Base-by-base conservation (phyloP, 257 asterid genomes). In the Capsicum rhomboideum region DNA sequence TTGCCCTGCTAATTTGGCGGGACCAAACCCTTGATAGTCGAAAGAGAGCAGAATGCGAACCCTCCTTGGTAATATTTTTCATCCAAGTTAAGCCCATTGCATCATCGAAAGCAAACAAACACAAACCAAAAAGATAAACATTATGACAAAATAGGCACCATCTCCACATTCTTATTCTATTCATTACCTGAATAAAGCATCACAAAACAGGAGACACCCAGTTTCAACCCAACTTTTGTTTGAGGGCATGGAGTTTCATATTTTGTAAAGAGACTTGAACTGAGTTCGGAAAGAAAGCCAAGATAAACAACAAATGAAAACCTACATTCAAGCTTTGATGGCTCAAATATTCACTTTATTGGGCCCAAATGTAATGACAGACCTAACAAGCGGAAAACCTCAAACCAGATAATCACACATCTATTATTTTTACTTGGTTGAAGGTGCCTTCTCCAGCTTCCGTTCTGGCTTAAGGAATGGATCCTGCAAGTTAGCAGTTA, bases 401-500 rank as follows among this genome's bases (percentile, higher is more conserved):
- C 63, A 77, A 75, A 50, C 46, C 63, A 28, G 28, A 50, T 44
- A 50, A 49, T 50, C 63, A 50, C 46, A 16, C 82, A 77, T 77
- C 79, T 71, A 40, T 4, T 71, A n/a, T 28, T 28, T 50, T 31
- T 52, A 77, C 46, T 77, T 77, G 63, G 40, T 50, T 77, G 82
- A 77, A 50, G 82, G 46, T 77, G 82, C 82, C 63, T 77, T 77
- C 82, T 77, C 82, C 82, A 23, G 46, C 82, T 77, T 77, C 26
- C 63, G 63, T 23, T 77, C 82, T 9, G 82, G 82, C 63, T 77
- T 77, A 50, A 77, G 82, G 28, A 77, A 77, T 0, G 82, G 63
- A 17, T 77, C 82, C 82, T 77, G 63, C 82, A 50, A 26, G 46
- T 77, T 16, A 31, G 34, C 63, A 50, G 58, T 77, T 17, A 9